These are phyloP conservation scores for Emergomyces orientalis DNA, from an alignment of 2,329 filamentous ascomycete species.

Conservation along the genomic window DNA sequence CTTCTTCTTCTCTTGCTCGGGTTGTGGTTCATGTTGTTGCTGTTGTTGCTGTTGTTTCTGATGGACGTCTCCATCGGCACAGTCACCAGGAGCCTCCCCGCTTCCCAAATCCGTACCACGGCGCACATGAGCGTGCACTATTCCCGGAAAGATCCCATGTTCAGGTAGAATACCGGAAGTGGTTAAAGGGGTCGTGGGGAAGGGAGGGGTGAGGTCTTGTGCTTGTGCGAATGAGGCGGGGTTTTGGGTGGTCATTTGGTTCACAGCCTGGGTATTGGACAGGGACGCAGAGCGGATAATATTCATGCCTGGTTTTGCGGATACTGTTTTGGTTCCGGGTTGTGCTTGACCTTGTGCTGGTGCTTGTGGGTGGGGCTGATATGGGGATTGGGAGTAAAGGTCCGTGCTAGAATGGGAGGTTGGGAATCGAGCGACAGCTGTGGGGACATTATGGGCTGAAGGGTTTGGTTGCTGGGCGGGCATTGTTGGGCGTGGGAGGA, in stretches of 20 bases:
- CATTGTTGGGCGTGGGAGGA: background rate
- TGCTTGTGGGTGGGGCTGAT: background rate
- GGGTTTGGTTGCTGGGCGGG: slow-evolving; percentile 4
- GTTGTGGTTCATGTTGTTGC: background rate
- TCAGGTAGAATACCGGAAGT: slow-evolving; percentile 20
- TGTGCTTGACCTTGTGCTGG: background rate
- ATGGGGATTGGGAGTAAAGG: slow-evolving; percentile 12
- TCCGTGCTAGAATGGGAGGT: slow-evolving; percentile 8
- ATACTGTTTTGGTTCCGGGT: background rate
- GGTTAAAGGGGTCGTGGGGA: background rate
- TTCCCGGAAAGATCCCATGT: slow-evolving; percentile 36
- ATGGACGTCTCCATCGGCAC: background rate
- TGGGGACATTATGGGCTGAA: slow-evolving; percentile 11
- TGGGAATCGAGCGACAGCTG: slow-evolving; percentile 7
- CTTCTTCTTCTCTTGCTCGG: background rate
- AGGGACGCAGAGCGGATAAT: background rate
- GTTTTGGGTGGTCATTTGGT: background rate
- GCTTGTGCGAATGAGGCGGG: background rate
- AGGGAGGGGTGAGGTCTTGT: slow-evolving; percentile 10
- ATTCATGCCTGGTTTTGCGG: background rate
- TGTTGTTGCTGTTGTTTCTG: background rate
- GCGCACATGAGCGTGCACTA: slow-evolving; percentile 29
- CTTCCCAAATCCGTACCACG: slow-evolving; percentile 6
- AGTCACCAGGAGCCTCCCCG: background rate
- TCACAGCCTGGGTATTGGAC: slow-evolving; percentile 5